Percentiles rank a stretch among this genome's conserved stretches.
phyloP scores from a whole-genome alignment of 1,139 yeast species.

The Candida pseudocylindracea region DNA sequence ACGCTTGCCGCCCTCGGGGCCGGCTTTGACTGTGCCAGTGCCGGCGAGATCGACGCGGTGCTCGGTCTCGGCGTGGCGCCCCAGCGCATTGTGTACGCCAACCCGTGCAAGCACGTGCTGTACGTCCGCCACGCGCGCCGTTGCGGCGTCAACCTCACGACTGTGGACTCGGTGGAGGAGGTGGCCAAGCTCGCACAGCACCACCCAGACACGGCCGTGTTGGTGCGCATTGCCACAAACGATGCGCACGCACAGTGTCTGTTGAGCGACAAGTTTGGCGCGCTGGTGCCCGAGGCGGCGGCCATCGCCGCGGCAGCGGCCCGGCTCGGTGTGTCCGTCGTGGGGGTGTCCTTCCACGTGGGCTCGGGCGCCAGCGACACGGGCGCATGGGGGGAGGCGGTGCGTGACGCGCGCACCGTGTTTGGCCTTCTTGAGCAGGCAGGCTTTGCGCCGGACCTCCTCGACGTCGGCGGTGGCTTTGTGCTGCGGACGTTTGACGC shows the following conservation, averaged over 20 bases:
- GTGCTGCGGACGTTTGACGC: slow-evolving; percentile 40
- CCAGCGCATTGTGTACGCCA: slow-evolving; percentile 64
- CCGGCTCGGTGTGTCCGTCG: slow-evolving; percentile 31
- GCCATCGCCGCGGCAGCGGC: slow-evolving; percentile 11
- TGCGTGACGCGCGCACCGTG: slow-evolving; percentile 46
- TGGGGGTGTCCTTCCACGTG: slow-evolving; percentile 87
- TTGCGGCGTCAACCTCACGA: slow-evolving; percentile 41
- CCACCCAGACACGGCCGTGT: slow-evolving; percentile 49
- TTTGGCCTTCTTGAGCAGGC: slow-evolving; percentile 33
- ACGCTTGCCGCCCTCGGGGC: slow-evolving; percentile 38
- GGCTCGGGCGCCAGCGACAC: slow-evolving; percentile 86
- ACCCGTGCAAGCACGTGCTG: slow-evolving; percentile 79
- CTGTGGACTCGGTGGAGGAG: slow-evolving; percentile 82
- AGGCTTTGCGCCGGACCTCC: slow-evolving; percentile 26
- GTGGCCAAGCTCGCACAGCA: slow-evolving; percentile 43
- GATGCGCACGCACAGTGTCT: slow-evolving; percentile 79
- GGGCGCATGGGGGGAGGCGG: slow-evolving; percentile 44
- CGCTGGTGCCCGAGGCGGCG: slow-evolving; percentile 32
- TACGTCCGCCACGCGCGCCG: slow-evolving; percentile 50
- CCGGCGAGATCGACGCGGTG: slow-evolving; percentile 54
- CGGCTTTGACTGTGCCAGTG: slow-evolving; percentile 89
- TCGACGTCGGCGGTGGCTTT: slow-evolving; percentile 95
- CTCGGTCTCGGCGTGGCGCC: slow-evolving; percentile 41
- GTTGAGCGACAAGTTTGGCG: slow-evolving; percentile 79
- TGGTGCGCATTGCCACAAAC: slow-evolving; percentile 74